phyloP scores from a whole-genome alignment of 176 grass and related monocot species.

The Saccharum officinarum region DNA sequence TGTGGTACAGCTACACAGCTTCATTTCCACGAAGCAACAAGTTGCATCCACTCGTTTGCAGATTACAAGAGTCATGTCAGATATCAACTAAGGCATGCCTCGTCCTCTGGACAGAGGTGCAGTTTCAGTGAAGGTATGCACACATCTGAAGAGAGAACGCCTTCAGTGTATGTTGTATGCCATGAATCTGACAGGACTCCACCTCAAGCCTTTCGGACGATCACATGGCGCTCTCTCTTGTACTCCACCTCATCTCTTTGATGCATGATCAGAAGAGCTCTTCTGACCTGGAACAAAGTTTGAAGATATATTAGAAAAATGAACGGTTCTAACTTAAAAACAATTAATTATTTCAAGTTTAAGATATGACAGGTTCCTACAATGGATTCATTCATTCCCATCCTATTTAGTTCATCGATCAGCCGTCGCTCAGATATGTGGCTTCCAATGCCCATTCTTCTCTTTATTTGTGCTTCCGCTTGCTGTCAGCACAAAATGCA shows the following conservation, averaged over 20 bases:
- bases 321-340: background rate
- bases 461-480: slow-evolving; percentile 95
- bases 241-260: slow-evolving; percentile 97
- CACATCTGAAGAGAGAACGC: background rate
- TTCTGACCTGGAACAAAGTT: slow-evolving; percentile 67
- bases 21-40: background rate
- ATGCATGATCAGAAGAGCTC: slow-evolving; percentile 96
- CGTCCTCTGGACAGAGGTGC: background rate
- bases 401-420: slow-evolving; percentile 69
- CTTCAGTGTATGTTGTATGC: background rate
- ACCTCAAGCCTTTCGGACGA: slow-evolving; percentile 83
- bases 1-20: slow-evolving; percentile 14
- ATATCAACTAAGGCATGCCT: background rate
- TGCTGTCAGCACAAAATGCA: slow-evolving; percentile 50
- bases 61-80: background rate
- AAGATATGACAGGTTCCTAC: slow-evolving; percentile 44
- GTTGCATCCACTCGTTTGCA: background rate
- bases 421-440: slow-evolving; percentile 88
- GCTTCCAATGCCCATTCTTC: slow-evolving; percentile 95
- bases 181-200: background rate
- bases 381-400: slow-evolving; percentile 96
- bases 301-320: background rate
- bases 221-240: slow-evolving; percentile 86
- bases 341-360: background rate
- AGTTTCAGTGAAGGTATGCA: slow-evolving; percentile 11